Evolutionary conservation across 805 yeast species (phyloP).

Genomic region (Clavispora vitiphila): DNA sequence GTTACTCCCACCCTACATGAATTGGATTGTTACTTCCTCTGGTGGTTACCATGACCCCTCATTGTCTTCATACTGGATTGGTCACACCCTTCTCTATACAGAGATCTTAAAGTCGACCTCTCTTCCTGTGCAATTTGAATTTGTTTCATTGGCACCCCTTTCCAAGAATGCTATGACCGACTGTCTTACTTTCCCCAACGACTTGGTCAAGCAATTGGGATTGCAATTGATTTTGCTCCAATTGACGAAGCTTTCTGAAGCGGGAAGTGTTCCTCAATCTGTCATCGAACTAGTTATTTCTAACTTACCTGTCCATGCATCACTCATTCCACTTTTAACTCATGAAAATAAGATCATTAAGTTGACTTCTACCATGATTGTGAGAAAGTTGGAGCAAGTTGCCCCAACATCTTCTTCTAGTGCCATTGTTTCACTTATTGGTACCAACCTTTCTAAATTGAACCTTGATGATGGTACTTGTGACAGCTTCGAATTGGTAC

Average conservation of each 20-base stretch:
- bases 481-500: conserved; percentile 50
- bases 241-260: conserved; percentile 34
- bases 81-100: conserved; percentile 59
- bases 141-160: conserved; percentile 60
- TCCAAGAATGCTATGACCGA: conserved; percentile 54
- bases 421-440: conserved; percentile 8
- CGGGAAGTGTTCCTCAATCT: conserved; percentile 17
- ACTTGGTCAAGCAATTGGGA: conserved; percentile 57
- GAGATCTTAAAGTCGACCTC: conserved; percentile 51
- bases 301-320: conserved; percentile 41
- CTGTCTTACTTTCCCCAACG: conserved; percentile 42
- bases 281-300: conserved; percentile 22
- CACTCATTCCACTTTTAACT: conserved; percentile 38
- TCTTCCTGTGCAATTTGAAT: conserved; percentile 48
- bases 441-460: conserved; percentile 6
- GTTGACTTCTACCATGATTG: conserved; percentile 42
- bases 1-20: conserved; percentile 65
- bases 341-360: conserved; percentile 42
- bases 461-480: conserved; percentile 20
- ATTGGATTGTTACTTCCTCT: conserved; percentile 47
- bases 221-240: conserved; percentile 61
- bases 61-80: conserved; percentile 76
- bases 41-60: conserved; percentile 77
- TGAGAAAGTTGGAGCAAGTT: conserved; percentile 27
- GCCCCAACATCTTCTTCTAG: conserved; percentile 17